Conservation (phyloP, 2,329 filamentous ascomycete genomes). For the Laburnicola sp. region DNA sequence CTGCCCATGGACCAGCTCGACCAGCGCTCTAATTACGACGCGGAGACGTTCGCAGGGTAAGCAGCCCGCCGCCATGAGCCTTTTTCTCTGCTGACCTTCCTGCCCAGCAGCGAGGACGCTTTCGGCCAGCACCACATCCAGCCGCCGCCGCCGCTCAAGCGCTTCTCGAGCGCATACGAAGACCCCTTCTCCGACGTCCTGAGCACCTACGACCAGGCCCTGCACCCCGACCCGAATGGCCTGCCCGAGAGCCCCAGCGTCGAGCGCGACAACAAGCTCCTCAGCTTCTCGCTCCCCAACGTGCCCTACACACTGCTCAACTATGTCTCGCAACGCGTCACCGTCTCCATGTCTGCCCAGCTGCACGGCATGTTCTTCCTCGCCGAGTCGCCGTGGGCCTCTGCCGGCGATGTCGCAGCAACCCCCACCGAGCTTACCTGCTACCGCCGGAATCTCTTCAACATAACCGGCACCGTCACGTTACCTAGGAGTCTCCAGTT, state of each 20-base stretch:
- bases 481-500: slow-evolving; percentile 77
- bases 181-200: slow-evolving; percentile 57
- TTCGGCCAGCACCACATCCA: slow-evolving; percentile 50
- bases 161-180: slow-evolving; percentile 55
- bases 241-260: slow-evolving; percentile 59
- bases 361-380: slow-evolving; percentile 89
- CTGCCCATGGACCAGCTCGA: slow-evolving; percentile 60
- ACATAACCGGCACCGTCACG: slow-evolving; percentile 88
- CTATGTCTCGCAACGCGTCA: slow-evolving; percentile 64
- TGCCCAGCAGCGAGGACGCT: slow-evolving; percentile 55
- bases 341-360: slow-evolving; percentile 71
- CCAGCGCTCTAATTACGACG: slow-evolving; percentile 63
- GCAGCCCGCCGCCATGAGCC: slow-evolving; percentile 23
- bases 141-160: slow-evolving; percentile 50
- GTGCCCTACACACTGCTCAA: slow-evolving; percentile 65
- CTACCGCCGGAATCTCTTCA: slow-evolving; percentile 93
- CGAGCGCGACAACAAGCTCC: slow-evolving; percentile 63
- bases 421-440: slow-evolving; percentile 83
- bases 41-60: slow-evolving; percentile 64
- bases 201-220: slow-evolving; percentile 52
- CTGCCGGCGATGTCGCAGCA: slow-evolving; percentile 58
- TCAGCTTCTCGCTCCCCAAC: slow-evolving; percentile 54
- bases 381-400: slow-evolving; percentile 72
- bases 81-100: slow-evolving; percentile 34
- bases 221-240: slow-evolving; percentile 50